These are phyloP conservation scores for Nicotiana knightiana DNA, from an alignment of 257 asterid genomes.

Conservation along the genomic window DNA sequence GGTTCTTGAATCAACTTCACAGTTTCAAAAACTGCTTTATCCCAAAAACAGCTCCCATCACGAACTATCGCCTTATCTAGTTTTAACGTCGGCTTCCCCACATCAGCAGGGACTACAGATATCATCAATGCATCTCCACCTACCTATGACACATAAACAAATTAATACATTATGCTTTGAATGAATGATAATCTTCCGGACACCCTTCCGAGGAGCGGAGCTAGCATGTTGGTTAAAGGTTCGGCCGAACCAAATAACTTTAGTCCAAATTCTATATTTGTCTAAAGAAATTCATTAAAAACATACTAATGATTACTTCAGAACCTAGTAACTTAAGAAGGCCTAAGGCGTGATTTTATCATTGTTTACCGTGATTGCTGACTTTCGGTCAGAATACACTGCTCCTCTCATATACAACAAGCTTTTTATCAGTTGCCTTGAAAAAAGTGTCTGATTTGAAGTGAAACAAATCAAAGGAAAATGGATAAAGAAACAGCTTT, in stretches of 20 bases:
- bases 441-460: neutral
- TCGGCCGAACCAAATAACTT: too few relatives aligned
- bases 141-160: constrained; percentile 37
- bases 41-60: constrained; percentile 92
- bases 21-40: constrained; percentile 68
- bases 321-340: neutral
- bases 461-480: neutral
- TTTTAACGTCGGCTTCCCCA: constrained; percentile 72
- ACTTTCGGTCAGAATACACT: neutral
- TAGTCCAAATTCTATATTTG: too few relatives aligned
- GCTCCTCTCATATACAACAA: neutral
- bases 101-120: constrained; percentile 82
- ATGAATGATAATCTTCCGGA: neutral
- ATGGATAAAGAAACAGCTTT: neutral
- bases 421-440: neutral
- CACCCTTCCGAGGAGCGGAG: neutral
- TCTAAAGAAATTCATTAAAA: too few relatives aligned
- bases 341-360: neutral
- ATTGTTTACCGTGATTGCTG: neutral
- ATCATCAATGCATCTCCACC: constrained; percentile 71
- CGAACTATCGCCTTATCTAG: constrained; percentile 63
- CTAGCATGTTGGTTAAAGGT: too few relatives aligned
- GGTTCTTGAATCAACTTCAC: constrained; percentile 74
- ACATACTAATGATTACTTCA: too few relatives aligned
- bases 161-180: neutral